A percentile compares a stretch with the other conserved stretches of the same genome.
Evolutionary conservation across 75 land plant species (phyloP).

Genomic region (Isoetes taiwanensis): DNA sequence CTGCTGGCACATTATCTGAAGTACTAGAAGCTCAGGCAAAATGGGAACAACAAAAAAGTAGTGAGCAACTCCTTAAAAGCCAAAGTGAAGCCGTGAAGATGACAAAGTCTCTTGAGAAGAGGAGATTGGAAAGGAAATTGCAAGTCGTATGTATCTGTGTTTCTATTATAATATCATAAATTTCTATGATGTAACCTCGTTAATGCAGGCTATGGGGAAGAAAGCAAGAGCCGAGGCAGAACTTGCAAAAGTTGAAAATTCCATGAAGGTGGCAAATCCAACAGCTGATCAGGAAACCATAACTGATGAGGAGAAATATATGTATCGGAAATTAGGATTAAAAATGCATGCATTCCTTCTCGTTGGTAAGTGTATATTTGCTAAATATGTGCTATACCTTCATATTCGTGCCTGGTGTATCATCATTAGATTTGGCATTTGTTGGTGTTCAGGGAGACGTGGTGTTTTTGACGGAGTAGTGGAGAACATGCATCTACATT

Average conservation of each 20-base stretch:
- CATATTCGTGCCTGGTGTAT: neutral
- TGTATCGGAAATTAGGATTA: conserved; percentile 81
- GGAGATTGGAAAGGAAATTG: conserved; percentile 8
- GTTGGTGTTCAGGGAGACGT: conserved; percentile 47
- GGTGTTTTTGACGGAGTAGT: conserved; percentile 88
- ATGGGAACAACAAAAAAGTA: conserved; percentile 21
- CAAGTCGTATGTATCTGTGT: conserved; percentile 6
- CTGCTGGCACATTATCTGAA: neutral
- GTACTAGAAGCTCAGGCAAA: conserved; percentile 8
- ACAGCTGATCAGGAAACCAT: conserved; percentile 60
- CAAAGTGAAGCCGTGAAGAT: conserved; percentile 21
- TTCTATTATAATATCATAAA: neutral
- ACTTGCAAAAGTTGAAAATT: conserved; percentile 35
- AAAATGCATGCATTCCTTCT: conserved; percentile 80
- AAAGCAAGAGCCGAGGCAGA: conserved; percentile 47
- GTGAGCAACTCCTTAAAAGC: conserved; percentile 39
- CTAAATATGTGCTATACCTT: too few species aligned
- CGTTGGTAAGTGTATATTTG: conserved; percentile 44
- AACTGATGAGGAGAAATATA: conserved; percentile 81
- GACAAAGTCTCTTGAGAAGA: neutral
- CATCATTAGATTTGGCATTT: too few species aligned
- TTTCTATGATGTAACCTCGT: too few species aligned
- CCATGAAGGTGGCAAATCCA: conserved; percentile 12
- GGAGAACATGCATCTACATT: conserved; percentile 97
- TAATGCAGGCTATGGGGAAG: conserved; percentile 43